Evolutionary conservation across 1,139 yeast species (phyloP).

Genomic region (Suhomyces maxii): DNA sequence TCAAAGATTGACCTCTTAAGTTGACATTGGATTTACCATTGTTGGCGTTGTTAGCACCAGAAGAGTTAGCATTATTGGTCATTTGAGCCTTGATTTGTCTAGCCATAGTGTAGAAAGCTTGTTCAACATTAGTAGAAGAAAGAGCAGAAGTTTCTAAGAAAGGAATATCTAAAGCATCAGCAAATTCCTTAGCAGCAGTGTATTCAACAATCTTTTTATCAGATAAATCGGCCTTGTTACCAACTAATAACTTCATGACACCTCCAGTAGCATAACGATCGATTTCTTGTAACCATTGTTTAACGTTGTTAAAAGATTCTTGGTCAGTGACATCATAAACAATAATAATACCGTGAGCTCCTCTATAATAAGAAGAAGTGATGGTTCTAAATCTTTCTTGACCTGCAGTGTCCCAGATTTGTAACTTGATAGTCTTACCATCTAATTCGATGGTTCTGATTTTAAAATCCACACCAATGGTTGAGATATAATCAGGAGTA

Average conservation of each 20-base stretch:
- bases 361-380: slow-evolving; percentile 96
- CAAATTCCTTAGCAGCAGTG: slow-evolving; percentile 96
- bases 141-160: slow-evolving; percentile 96
- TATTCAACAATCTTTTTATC: slow-evolving; percentile 96
- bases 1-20: slow-evolving; percentile 85
- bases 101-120: slow-evolving; percentile 98
- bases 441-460: slow-evolving; percentile 95
- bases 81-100: slow-evolving; percentile 96
- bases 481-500: slow-evolving; percentile 94
- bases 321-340: slow-evolving; percentile 98
- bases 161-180: slow-evolving; percentile 93
- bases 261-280: slow-evolving; percentile 98
- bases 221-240: slow-evolving; percentile 92
- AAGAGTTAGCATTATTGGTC: slow-evolving; percentile 61
- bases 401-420: slow-evolving; percentile 99
- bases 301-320: slow-evolving; percentile 94
- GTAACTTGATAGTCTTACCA: slow-evolving; percentile 95
- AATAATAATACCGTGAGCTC: slow-evolving; percentile 97
- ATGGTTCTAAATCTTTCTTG: slow-evolving; percentile 98
- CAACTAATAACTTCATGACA: slow-evolving; percentile 92
- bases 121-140: slow-evolving; percentile 94
- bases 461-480: slow-evolving; percentile 97
- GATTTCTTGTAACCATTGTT: slow-evolving; percentile 98
- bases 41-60: slow-evolving; percentile 40
- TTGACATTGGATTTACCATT: slow-evolving; percentile 73